Conservation (phyloP, 768 basidiomycete genomes). For the Fibroporia radiculosa region DNA sequence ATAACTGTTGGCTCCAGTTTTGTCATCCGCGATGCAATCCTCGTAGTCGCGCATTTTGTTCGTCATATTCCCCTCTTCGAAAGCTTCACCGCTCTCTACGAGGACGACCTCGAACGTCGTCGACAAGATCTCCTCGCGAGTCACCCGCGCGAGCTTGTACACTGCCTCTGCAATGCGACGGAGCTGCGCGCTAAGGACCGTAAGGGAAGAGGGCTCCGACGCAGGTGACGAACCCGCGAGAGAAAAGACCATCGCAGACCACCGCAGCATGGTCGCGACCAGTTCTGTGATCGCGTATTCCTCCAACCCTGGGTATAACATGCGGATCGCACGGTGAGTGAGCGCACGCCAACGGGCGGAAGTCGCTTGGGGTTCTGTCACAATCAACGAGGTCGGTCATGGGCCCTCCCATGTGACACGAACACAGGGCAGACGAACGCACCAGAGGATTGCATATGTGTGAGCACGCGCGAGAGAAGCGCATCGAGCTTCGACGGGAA, state of each 20-base stretch:
- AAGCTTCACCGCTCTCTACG: constrained; percentile 44
- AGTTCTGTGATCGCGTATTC: constrained; percentile 67
- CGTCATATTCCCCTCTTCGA: constrained; percentile 43
- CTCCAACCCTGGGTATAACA: constrained; percentile 55
- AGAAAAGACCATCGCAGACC: constrained; percentile 60
- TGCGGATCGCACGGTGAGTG: constrained; percentile 61
- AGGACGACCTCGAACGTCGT: constrained; percentile 67
- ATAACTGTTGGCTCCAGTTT: constrained; percentile 1
- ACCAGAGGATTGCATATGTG: constrained; percentile 19
- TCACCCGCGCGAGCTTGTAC: constrained; percentile 53
- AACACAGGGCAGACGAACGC: constrained; percentile 5
- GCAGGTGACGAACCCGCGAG: constrained; percentile 51
- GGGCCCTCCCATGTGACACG: constrained; percentile 1
- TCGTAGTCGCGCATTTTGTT: constrained; percentile 60
- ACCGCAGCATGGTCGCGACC: constrained; percentile 65
- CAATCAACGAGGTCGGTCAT: constrained; percentile 1
- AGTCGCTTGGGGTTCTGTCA: constrained; percentile 64
- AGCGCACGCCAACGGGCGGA: constrained; percentile 73
- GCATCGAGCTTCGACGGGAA: constrained; percentile 64
- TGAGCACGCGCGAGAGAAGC: constrained; percentile 32
- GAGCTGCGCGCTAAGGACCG: constrained; percentile 45
- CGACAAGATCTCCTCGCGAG: constrained; percentile 69
- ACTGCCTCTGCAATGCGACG: constrained; percentile 59
- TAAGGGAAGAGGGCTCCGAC: constrained; percentile 26
- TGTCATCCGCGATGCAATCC: constrained; percentile 10